Conservation (phyloP, 2,329 filamentous ascomycete genomes). For the Penicillium sp. region DNA sequence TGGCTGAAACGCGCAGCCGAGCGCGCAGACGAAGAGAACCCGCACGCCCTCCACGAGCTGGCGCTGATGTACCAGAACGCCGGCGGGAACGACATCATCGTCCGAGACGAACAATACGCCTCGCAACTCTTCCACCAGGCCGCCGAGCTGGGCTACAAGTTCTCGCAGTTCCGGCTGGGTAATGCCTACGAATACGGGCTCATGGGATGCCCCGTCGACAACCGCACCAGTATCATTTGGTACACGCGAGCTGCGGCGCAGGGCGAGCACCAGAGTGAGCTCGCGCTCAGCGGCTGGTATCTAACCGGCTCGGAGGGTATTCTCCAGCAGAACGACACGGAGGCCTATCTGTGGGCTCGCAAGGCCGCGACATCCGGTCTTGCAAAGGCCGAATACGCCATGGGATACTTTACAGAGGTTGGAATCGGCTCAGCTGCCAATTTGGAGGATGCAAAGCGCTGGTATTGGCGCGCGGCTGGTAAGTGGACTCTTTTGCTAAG, state of each 20-base stretch:
- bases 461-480: conserved; percentile 98
- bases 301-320: conserved; percentile 87
- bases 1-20: conserved; percentile 96
- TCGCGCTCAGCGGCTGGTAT: conserved; percentile 89
- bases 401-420: conserved; percentile 96
- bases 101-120: conserved; percentile 81
- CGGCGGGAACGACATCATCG: conserved; percentile 67
- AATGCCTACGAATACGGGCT: conserved; percentile 87
- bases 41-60: conserved; percentile 91
- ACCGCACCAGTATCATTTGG: conserved; percentile 85
- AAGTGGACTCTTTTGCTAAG: conserved; percentile 48
- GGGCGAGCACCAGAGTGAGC: conserved; percentile 89
- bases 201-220: conserved; percentile 79
- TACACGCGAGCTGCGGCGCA: conserved; percentile 89
- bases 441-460: conserved; percentile 92
- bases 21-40: conserved; percentile 82
- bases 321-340: conserved; percentile 86
- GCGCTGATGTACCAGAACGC: conserved; percentile 61
- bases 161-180: conserved; percentile 87
- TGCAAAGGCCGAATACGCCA: conserved; percentile 94
- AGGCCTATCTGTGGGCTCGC: conserved; percentile 94
- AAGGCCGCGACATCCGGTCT: conserved; percentile 88
- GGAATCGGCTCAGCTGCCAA: conserved; percentile 87
- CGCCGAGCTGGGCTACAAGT: conserved; percentile 88
- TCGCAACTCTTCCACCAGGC: conserved; percentile 81